phyloP scores from a whole-genome alignment of 495 filamentous ascomycete genomes.

The Evernia prunastri region DNA sequence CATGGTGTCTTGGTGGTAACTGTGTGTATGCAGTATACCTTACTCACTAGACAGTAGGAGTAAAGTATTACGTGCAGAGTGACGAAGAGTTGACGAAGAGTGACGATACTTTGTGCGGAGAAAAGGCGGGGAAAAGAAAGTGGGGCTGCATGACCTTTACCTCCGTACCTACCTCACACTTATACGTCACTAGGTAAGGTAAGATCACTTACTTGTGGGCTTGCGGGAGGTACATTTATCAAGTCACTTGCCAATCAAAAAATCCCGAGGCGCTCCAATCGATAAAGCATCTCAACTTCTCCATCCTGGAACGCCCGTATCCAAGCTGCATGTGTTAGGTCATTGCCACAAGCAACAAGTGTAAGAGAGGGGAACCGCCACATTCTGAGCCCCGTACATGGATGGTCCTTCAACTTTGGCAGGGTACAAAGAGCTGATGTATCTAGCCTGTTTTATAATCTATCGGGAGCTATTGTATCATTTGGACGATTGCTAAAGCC shows the following conservation, averaged over 20 bases:
- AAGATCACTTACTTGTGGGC: too few species aligned
- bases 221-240: neutral
- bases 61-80: neutral
- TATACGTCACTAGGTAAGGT: too few species aligned
- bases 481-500: neutral
- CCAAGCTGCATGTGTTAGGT: neutral
- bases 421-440: neutral
- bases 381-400: neutral
- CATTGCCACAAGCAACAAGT: neutral
- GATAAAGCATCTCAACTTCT: neutral
- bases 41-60: too few species aligned
- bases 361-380: neutral
- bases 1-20: too few species aligned
- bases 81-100: too few species aligned
- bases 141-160: slow-evolving; percentile 2
- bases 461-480: neutral
- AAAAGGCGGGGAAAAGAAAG: slow-evolving; percentile 1
- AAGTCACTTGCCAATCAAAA: neutral
- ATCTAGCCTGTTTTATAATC: neutral
- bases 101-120: neutral
- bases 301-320: neutral
- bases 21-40: too few species aligned
- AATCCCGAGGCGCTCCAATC: neutral
- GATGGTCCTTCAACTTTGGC: neutral
- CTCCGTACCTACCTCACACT: too few species aligned